These are phyloP conservation scores for Globisporangium cylindrosporum DNA, from an alignment of 352 stramenopile species.

Conservation along the genomic window DNA sequence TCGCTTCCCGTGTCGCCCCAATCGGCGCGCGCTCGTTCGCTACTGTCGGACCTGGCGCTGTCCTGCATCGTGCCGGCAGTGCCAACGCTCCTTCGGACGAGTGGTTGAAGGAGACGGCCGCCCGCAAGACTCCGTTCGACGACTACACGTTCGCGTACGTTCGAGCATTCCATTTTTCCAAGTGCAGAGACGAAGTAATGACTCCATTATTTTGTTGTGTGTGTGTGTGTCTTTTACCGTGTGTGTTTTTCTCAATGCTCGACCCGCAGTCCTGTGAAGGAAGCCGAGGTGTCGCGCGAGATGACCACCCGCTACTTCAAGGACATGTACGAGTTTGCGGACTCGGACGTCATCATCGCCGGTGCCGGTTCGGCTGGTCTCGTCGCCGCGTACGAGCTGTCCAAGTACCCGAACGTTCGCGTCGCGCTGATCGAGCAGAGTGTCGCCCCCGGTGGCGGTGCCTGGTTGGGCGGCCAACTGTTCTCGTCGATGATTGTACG, in stretches of 20 bases:
- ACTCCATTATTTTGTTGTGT: constrained; percentile 12
- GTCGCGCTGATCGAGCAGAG: constrained; percentile 65
- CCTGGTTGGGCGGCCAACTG: constrained; percentile 59
- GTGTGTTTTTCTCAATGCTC: neutral
- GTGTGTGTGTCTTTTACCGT: constrained; percentile 13
- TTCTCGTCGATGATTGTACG: constrained; percentile 72
- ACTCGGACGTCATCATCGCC: constrained; percentile 66
- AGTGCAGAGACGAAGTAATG: neutral
- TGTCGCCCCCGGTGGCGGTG: constrained; percentile 49
- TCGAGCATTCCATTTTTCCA: neutral
- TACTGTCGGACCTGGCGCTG: constrained; percentile 45
- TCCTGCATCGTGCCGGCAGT: constrained; percentile 40
- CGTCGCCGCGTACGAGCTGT: constrained; percentile 58
- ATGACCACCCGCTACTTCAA: constrained; percentile 77
- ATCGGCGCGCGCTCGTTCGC: constrained; percentile 31
- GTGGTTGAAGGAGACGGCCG: constrained; percentile 42
- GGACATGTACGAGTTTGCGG: constrained; percentile 71
- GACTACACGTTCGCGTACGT: constrained; percentile 61
- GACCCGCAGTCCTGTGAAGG: constrained; percentile 45
- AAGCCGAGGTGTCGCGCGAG: constrained; percentile 61
- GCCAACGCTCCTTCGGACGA: constrained; percentile 41
- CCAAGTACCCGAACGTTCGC: constrained; percentile 55
- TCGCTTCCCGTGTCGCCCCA: constrained; percentile 22
- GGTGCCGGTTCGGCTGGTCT: constrained; percentile 56
- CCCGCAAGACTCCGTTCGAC: constrained; percentile 51